Base-by-base conservation (phyloP, 1,284 basidiomycete genomes). In the Cryptococcus maquisensis region DNA sequence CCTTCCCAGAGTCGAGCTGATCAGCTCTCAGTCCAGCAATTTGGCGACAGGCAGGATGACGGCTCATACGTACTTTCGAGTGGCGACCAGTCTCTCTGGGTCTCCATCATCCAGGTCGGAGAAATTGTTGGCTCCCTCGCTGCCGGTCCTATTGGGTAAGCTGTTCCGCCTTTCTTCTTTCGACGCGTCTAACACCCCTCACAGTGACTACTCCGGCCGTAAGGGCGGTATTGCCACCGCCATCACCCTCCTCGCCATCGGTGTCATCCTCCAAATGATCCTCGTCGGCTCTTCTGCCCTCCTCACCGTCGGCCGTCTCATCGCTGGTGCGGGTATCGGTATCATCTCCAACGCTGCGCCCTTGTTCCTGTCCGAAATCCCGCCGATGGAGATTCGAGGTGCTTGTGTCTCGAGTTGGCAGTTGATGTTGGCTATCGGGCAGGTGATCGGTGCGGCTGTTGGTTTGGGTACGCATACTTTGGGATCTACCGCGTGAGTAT, bases 321-420 rank as follows among this genome's bases (percentile, higher is more conserved):
- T 79, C 18, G 72, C 78, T 24, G 78, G 77, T 53, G 60, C 66
- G 7, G 77, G 77, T 60, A 74, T 78, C 41, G 77, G 76, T 54
- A 65, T 77, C 53, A 68, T 77, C 45, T 72, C 71, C 47, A 77
- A 77, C 56, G 65, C 65, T 45, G 64, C 69, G 10, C 70, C 71
- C 12, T 67, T 79, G n/a, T 79, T 79, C 56, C 66, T 79, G 26
- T 75, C 73, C 23, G 78, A 79, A 55, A 73, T 79, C 53, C 72
- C 77, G 4, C 77, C 78, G 20, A 69, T 72, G 8, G 72, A 74
- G 32, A 76, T 79, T 49, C 71, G 78, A 49, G 78, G 77, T 54
- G 68, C 69, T 24, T 64, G 73, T 51, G 76, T 77, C 2, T 74
- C 72, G 21, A 62, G 62, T 32, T 79, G 77, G 77, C 78, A 79